Conservation (phyloP, 495 filamentous ascomycete species). For the Annulohypoxylon maeteangense region DNA sequence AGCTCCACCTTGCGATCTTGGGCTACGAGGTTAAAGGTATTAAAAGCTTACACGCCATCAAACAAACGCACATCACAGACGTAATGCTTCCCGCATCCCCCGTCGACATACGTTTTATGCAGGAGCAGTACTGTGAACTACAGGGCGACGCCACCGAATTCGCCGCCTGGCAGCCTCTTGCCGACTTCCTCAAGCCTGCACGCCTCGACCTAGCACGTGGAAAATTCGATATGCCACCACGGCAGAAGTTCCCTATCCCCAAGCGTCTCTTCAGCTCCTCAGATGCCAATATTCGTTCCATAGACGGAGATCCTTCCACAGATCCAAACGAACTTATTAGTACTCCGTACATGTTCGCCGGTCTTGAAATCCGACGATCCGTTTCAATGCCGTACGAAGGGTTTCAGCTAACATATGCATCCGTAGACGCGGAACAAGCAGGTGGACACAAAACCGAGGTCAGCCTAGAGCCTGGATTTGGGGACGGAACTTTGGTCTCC, state of each 20-base stretch:
- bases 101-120: conserved; percentile 55
- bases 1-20: conserved; percentile 51
- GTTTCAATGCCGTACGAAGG: conserved; percentile 50
- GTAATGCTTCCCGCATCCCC: conserved; percentile 50
- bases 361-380: conserved; percentile 55
- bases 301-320: not conserved
- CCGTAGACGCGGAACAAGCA: conserved; percentile 56
- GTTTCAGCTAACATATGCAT: conserved; percentile 56
- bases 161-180: conserved; percentile 43
- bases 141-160: conserved; percentile 27
- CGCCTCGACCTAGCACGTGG: conserved; percentile 49
- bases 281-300: not conserved
- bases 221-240: conserved; percentile 52
- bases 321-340: conserved; percentile 37
- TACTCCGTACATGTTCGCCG: conserved; percentile 59
- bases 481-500: not conserved
- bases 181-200: conserved; percentile 51
- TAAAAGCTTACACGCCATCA: conserved; percentile 40
- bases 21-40: conserved; percentile 38
- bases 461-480: conserved; percentile 49
- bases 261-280: conserved; percentile 35
- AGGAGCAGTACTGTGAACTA: conserved; percentile 48
- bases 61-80: conserved; percentile 31
- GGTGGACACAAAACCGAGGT: conserved; percentile 57
- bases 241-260: conserved; percentile 52